phyloP scores from a whole-genome alignment of 1,139 yeast species.

The Meyerozyma smithsonii region DNA sequence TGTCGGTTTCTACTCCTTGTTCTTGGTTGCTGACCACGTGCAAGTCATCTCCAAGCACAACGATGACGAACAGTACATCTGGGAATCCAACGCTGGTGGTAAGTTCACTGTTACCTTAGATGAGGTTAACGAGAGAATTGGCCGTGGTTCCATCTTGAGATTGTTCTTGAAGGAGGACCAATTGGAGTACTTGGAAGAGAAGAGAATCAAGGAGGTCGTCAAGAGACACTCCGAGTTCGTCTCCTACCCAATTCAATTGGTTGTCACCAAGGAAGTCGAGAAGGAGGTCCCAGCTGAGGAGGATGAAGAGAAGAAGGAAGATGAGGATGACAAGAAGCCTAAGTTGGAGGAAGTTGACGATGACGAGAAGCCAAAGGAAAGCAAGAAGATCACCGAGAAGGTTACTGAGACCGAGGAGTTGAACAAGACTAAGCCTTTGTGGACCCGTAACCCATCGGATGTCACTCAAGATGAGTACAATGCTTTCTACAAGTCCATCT shows the following conservation, averaged over 20 bases:
- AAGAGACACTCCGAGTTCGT: constrained; percentile 99
- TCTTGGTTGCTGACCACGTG: constrained; percentile 98
- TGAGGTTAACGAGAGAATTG: constrained; percentile 74
- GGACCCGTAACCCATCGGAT: constrained; percentile 99
- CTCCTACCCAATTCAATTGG: constrained; percentile 97
- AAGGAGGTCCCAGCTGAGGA: constrained; percentile 82
- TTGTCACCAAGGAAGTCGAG: constrained; percentile 98
- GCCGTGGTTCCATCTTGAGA: constrained; percentile 95
- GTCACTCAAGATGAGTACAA: constrained; percentile 98
- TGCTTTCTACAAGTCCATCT: constrained; percentile 98
- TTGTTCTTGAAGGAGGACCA: constrained; percentile 98
- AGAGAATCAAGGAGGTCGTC: constrained; percentile 98
- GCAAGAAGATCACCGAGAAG: constrained; percentile 78
- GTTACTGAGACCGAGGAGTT: constrained; percentile 93
- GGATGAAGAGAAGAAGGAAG: constrained; percentile 51
- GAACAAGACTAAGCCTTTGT: constrained; percentile 97
- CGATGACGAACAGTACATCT: constrained; percentile 98
- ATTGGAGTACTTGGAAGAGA: constrained; percentile 98
- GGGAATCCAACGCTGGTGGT: constrained; percentile 99
- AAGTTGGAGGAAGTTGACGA: constrained; percentile 55
- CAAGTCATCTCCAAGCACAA: constrained; percentile 98
- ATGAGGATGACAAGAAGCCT: constrained; percentile 45
- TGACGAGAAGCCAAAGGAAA: constrained; percentile 60
- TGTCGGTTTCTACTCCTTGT: constrained; percentile 99
- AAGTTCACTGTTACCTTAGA: constrained; percentile 95